Percentiles rank a stretch among this genome's conserved stretches.
phyloP scores from a whole-genome alignment of 2,329 filamentous ascomycete species.

The Penicillium sp. region DNA sequence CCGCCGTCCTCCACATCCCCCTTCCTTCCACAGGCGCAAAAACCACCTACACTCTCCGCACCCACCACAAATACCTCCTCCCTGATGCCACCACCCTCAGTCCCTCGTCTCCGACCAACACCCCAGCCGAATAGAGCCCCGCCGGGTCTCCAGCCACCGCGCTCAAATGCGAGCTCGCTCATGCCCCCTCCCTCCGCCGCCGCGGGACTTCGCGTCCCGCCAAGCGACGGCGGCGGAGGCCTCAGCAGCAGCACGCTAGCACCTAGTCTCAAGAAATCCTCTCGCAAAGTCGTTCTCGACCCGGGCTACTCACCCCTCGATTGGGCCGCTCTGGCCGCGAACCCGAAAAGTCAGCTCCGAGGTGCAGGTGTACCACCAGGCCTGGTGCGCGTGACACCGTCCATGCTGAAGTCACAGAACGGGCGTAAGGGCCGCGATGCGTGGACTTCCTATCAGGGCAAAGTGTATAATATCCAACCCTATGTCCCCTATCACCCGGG shows the following conservation, averaged over 20 bases:
- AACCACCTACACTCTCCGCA: conserved; percentile 8
- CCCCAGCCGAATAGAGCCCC: conserved; percentile 21
- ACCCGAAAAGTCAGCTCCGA: conserved; percentile 66
- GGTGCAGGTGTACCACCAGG: conserved; percentile 51
- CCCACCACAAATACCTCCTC: conserved; percentile 20
- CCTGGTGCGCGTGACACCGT: conserved; percentile 73
- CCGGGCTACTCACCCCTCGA: conserved; percentile 93
- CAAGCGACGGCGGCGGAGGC: conserved; percentile 42
- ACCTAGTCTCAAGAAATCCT: conserved; percentile 48
- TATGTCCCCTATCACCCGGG: conserved; percentile 91
- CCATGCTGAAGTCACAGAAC: conserved; percentile 72
- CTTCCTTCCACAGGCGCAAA: conserved; percentile 14
- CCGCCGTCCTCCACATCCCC: conserved; percentile 8
- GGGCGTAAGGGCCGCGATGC: conserved; percentile 82
- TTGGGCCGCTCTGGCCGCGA: conserved; percentile 76
- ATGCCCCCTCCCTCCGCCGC: conserved; percentile 46
- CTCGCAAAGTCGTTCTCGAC: conserved; percentile 67
- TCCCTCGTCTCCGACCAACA: conserved; percentile 27
- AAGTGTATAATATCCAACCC: conserved; percentile 90
- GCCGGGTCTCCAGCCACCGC: conserved; percentile 28
- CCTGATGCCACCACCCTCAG: conserved; percentile 37
- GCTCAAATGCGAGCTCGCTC: conserved; percentile 31
- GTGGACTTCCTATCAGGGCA: conserved; percentile 85
- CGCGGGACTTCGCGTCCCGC: conserved; percentile 41
- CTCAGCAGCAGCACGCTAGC: conserved; percentile 44